A percentile compares a stretch with the other conserved stretches of the same genome.
These are phyloP conservation scores for Lichtheimia ramosa DNA, from an alignment of 371 early-diverging fungal species.

Conservation along the genomic window DNA sequence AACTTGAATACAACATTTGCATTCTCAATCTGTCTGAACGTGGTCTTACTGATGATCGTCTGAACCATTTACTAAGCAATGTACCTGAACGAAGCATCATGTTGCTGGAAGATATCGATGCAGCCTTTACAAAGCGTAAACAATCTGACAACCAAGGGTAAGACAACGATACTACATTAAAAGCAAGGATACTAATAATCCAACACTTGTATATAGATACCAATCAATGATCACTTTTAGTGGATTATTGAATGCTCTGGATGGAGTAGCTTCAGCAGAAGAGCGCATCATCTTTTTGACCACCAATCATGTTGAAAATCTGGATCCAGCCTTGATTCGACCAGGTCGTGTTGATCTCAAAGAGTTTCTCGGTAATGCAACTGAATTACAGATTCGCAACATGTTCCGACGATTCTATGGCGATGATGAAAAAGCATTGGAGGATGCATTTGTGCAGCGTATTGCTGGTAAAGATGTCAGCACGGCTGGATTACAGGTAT, in stretches of 20 bases:
- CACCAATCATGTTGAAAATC: conserved; percentile 95
- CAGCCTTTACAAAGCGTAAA: conserved; percentile 85
- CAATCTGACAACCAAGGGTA: conserved; percentile 65
- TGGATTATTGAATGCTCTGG: conserved; percentile 98
- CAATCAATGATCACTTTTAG: conserved; percentile 98
- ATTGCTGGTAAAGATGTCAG: conserved; percentile 59
- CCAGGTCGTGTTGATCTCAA: conserved; percentile 98
- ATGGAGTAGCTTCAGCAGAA: conserved; percentile 98
- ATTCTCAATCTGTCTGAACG: conserved; percentile 93
- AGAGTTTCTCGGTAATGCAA: conserved; percentile 87
- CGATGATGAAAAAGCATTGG: conserved; percentile 48
- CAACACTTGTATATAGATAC: conserved; percentile 39
- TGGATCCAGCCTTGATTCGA: conserved; percentile 97
- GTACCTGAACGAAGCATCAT: conserved; percentile 95
- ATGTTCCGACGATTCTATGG: conserved; percentile 94
- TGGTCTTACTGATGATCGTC: conserved; percentile 93
- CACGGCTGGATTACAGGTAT: conserved; percentile 76
- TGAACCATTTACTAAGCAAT: conserved; percentile 91
- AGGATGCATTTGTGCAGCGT: conserved; percentile 68
- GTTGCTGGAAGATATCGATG: conserved; percentile 99
- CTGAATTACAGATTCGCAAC: conserved; percentile 68
- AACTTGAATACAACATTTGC: conserved; percentile 96
- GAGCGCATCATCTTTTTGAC: conserved; percentile 99
- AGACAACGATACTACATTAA: conserved; percentile 6
- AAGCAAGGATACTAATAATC: neutral